Evolutionary conservation across 2,329 filamentous ascomycete species (phyloP).

Genomic region (Coleophoma cylindrospora): DNA sequence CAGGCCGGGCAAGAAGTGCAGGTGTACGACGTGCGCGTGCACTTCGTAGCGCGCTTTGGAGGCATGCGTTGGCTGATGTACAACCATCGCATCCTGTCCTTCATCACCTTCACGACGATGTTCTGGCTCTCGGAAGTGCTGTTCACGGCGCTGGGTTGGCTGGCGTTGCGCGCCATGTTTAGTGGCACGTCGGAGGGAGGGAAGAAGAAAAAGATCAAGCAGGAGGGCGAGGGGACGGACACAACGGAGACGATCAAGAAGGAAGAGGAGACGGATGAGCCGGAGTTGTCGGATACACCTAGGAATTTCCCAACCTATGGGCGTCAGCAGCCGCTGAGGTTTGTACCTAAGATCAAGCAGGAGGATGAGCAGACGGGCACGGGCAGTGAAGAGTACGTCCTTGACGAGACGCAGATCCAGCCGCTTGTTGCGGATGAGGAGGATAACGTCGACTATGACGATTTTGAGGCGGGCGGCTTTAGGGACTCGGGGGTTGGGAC

Average conservation of each 20-base stretch:
- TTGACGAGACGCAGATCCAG: constrained; percentile 19
- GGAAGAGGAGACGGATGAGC: constrained; percentile 20
- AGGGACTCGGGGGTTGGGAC: constrained; percentile 49
- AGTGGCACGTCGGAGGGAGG: background rate
- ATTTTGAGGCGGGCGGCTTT: constrained; percentile 30
- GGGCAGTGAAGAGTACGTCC: constrained; percentile 12
- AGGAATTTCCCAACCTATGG: constrained; percentile 38
- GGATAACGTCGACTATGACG: constrained; percentile 41
- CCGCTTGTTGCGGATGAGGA: constrained; percentile 37
- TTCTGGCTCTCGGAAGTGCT: constrained; percentile 78
- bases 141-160: constrained; percentile 63
- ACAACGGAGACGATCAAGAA: constrained; percentile 16
- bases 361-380: constrained; percentile 13
- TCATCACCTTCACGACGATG: constrained; percentile 58
- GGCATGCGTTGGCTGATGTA: constrained; percentile 87
- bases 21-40: constrained; percentile 66
- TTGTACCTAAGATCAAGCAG: constrained; percentile 23
- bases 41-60: constrained; percentile 68
- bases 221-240: constrained; percentile 15
- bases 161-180: constrained; percentile 30
- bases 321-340: constrained; percentile 35
- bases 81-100: constrained; percentile 67
- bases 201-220: constrained; percentile 13
- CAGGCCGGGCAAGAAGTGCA: constrained; percentile 57
- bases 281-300: constrained; percentile 35